Evolutionary conservation across 495 filamentous ascomycete genomes (phyloP).

Genomic region (Podospora sp.): DNA sequence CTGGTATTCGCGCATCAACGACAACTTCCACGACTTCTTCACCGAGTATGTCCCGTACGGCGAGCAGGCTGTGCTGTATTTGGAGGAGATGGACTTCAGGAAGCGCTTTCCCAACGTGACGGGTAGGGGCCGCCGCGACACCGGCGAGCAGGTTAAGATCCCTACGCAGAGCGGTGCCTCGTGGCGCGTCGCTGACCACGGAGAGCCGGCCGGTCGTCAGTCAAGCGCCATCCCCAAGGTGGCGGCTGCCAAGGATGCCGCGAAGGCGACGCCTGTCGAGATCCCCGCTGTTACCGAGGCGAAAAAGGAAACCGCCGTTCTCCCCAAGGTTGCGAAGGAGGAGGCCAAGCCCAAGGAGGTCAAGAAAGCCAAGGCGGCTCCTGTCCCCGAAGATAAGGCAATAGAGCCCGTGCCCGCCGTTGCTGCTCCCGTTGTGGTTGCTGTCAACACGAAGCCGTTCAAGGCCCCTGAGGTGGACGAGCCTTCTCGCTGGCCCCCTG

Average conservation of each 20-base stretch:
- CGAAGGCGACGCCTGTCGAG: constrained; percentile 36
- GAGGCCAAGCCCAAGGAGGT: constrained; percentile 37
- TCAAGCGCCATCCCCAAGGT: constrained; percentile 47
- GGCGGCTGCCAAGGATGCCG: constrained; percentile 35
- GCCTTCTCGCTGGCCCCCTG: constrained; percentile 60
- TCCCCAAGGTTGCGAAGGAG: constrained; percentile 37
- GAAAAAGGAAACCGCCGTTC: constrained; percentile 43
- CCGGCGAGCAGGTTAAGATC: constrained; percentile 76
- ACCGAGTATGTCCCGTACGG: constrained; percentile 96
- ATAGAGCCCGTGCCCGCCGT: constrained; percentile 7
- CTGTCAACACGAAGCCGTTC: constrained; percentile 32
- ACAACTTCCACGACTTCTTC: constrained; percentile 99
- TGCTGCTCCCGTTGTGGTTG: constrained; percentile 11
- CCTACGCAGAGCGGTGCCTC: constrained; percentile 82
- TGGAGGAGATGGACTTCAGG: constrained; percentile 93
- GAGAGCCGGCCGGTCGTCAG: constrained; percentile 43
- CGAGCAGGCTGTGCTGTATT: constrained; percentile 93
- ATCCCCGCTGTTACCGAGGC: constrained; percentile 19
- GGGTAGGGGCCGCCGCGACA: constrained; percentile 54
- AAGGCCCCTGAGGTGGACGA: constrained; percentile 61
- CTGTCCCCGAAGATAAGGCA: constrained; percentile 23
- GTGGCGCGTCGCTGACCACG: constrained; percentile 69
- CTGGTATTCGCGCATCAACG: constrained; percentile 87
- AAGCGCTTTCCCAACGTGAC: constrained; percentile 81
- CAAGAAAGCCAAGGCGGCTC: constrained; percentile 26